Evolutionary conservation across 2,329 filamentous ascomycete species (phyloP).

Genomic region (Cytospora schulzeri): DNA sequence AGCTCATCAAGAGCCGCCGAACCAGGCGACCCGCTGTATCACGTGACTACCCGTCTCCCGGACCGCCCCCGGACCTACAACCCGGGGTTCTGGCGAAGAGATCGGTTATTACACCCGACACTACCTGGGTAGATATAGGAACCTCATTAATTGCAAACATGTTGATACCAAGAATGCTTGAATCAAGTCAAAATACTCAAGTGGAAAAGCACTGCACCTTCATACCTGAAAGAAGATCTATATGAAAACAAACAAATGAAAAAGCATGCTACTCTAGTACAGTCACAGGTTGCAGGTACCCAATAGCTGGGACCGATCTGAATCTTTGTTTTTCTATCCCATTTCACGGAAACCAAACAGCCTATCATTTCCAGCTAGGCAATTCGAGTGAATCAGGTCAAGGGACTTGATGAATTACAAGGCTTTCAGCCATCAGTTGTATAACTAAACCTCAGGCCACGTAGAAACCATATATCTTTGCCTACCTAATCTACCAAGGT

Average conservation of each 20-base stretch:
- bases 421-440: slow-evolving; percentile 12
- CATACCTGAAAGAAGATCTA: too few relatives aligned
- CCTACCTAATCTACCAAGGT: slow-evolving; percentile 7
- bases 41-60: neutral
- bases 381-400: neutral
- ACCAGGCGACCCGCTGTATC: neutral
- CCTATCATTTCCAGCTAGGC: neutral
- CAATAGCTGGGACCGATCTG: neutral
- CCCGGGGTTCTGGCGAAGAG: neutral
- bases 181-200: too few relatives aligned
- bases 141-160: neutral
- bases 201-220: neutral
- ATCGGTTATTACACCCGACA: neutral
- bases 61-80: neutral
- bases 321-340: neutral
- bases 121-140: too few relatives aligned
- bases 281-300: neutral
- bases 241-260: too few relatives aligned
- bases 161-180: neutral
- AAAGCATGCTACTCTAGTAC: neutral
- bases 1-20: neutral
- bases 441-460: slow-evolving; percentile 12
- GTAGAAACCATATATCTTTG: slow-evolving; percentile 11
- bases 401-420: slow-evolving; percentile 2
- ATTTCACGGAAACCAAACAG: neutral